These are phyloP conservation scores for Umbelopsis vinacea DNA, from an alignment of 192 early-diverging fungal species.

Conservation along the genomic window DNA sequence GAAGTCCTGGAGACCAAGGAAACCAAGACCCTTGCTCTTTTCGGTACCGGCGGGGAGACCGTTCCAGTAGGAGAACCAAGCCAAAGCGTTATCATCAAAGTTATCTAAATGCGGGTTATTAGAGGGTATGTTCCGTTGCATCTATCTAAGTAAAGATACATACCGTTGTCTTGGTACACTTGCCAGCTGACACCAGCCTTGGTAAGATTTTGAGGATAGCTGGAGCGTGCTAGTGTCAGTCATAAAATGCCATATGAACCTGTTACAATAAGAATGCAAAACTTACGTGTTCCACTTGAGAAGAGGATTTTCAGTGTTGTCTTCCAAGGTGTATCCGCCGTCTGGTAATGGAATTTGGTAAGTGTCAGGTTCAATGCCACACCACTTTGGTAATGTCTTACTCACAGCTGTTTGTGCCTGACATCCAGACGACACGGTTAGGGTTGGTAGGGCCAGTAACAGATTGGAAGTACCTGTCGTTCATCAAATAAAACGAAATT, in stretches of 20 bases:
- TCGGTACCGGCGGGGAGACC: slow-evolving; percentile 26
- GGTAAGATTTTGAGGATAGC: slow-evolving; percentile 30
- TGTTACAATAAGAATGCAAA: neutral
- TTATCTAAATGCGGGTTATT: slow-evolving; percentile 3
- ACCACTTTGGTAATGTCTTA: too few species aligned
- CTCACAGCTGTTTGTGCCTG: slow-evolving; percentile 25
- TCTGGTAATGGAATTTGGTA: neutral
- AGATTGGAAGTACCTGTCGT: slow-evolving; percentile 27
- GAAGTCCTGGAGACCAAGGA: slow-evolving; percentile 32
- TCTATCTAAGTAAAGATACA: neutral
- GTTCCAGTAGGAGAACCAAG: slow-evolving; percentile 37
- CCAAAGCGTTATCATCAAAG: slow-evolving; percentile 38
- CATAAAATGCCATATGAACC: neutral
- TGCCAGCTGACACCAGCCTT: slow-evolving; percentile 32
- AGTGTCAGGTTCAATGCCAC: neutral
- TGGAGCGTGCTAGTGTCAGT: neutral
- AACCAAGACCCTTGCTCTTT: slow-evolving; percentile 32
- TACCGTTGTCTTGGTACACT: slow-evolving; percentile 12
- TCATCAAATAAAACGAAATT: neutral
- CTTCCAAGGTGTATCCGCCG: slow-evolving; percentile 25
- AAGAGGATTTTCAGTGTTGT: slow-evolving; percentile 26
- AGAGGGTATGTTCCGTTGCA: too few species aligned
- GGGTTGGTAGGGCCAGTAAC: slow-evolving; percentile 32
- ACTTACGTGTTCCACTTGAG: slow-evolving; percentile 23
- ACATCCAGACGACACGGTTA: slow-evolving; percentile 36